These are phyloP conservation scores for Bauhinia variegata DNA, from an alignment of 306 rosid species.

Conservation along the genomic window DNA sequence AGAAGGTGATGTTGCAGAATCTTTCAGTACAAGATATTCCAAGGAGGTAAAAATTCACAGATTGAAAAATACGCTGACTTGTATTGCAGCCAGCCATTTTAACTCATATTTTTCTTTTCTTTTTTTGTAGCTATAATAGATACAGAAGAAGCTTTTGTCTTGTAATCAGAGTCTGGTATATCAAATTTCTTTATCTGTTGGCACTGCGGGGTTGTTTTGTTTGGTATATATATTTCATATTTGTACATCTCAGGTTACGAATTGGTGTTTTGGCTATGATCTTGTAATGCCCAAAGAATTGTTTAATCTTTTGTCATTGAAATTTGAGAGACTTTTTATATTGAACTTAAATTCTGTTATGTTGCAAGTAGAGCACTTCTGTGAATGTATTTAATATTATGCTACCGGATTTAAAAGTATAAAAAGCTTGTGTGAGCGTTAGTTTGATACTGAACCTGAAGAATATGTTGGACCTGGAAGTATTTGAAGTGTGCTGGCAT, in stretches of 20 bases:
- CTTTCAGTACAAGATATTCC: conserved; percentile 33
- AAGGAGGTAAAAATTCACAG: conserved; percentile 37
- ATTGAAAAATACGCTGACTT: conserved; percentile 16
- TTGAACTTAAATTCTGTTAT: not conserved
- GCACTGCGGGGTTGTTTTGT: conserved; percentile 13
- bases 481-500: not conserved
- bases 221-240: conserved; percentile 46
- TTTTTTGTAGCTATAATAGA: conserved; percentile 1
- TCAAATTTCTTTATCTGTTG: conserved; percentile 15
- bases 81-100: conserved; percentile 24
- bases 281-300: conserved; percentile 25
- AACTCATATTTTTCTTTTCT: no score
- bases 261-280: conserved; percentile 12
- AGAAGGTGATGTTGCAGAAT: conserved; percentile 49
- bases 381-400: not conserved
- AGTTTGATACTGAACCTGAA: not conserved
- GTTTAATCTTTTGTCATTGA: not conserved
- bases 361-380: not conserved
- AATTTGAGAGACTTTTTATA: conserved; percentile 7
- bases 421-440: not conserved
- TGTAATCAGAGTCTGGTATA: conserved; percentile 27
- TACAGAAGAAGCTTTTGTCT: conserved; percentile 29
- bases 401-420: not conserved
- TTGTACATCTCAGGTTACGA: conserved; percentile 22
- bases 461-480: not conserved